Percentiles rank a stretch among this genome's conserved stretches.
Conservation (phyloP, 2,329 filamentous ascomycete genomes). For the Aspergillus pseudoviridinutans region DNA sequence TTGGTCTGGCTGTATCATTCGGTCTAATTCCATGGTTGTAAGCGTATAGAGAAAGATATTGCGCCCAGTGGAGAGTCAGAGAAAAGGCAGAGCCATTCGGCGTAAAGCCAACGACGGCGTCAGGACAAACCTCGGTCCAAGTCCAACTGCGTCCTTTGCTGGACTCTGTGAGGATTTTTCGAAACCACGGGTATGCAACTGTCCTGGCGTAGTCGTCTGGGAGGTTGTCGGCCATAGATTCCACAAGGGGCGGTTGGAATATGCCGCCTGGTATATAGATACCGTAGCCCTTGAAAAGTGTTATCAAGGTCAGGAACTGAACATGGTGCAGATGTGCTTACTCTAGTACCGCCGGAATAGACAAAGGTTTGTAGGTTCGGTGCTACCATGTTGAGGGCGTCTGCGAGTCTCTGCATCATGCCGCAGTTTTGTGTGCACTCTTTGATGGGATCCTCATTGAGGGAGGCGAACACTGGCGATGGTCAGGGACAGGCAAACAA, state of each 20-base stretch:
- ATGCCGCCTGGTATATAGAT: constrained; percentile 22
- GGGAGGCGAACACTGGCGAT: constrained; percentile 14
- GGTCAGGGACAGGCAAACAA: neutral
- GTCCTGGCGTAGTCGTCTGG: constrained; percentile 26
- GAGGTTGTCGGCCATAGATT: constrained; percentile 26
- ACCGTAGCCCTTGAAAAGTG: constrained; percentile 18
- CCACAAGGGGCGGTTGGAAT: constrained; percentile 27
- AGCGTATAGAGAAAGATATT: constrained; percentile 28
- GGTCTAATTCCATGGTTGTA: constrained; percentile 16
- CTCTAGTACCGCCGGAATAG: constrained; percentile 28
- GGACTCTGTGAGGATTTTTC: constrained; percentile 15
- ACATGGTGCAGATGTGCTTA: neutral
- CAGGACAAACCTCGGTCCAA: constrained; percentile 34
- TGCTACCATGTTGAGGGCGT: constrained; percentile 26
- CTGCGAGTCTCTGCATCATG: constrained; percentile 37
- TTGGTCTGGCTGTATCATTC: neutral
- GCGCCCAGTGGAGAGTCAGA: constrained; percentile 25
- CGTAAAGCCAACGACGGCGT: constrained; percentile 29
- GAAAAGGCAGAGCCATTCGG: constrained; percentile 27
- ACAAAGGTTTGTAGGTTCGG: constrained; percentile 28
- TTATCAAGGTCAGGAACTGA: neutral
- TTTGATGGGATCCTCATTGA: constrained; percentile 17
- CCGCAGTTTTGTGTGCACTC: neutral
- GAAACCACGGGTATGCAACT: constrained; percentile 27
- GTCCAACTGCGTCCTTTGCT: constrained; percentile 29